A percentile compares a stretch with the other conserved stretches of the same genome.
These are phyloP conservation scores for Phaseolus coccineus DNA, from an alignment of 331 rosid genomes.

Conservation along the genomic window DNA sequence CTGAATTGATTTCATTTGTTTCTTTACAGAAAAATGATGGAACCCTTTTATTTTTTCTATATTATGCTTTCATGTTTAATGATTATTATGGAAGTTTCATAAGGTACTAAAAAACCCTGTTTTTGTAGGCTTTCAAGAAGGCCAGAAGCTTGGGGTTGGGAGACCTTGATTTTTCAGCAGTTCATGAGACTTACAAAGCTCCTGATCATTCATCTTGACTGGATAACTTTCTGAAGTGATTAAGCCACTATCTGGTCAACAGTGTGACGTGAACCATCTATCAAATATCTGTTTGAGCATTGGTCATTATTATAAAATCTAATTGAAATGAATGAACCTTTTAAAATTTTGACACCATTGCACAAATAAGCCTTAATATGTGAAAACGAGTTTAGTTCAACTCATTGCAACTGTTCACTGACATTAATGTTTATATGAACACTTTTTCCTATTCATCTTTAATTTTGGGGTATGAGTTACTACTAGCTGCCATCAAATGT, in stretches of 20 bases:
- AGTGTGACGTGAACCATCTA: constrained; percentile 31
- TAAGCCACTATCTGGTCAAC: constrained; percentile 28
- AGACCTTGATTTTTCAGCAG: constrained; percentile 86
- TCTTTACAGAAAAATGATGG: background rate
- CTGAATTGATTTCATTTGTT: background rate
- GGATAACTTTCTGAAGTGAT: constrained; percentile 24
- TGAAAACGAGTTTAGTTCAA: background rate
- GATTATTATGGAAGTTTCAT: background rate
- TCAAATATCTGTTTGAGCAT: constrained; percentile 30
- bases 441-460: background rate
- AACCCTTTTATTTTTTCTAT: background rate
- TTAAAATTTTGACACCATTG: background rate
- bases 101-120: constrained; percentile 15
- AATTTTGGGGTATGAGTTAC: background rate
- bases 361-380: background rate
- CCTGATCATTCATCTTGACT: constrained; percentile 45
- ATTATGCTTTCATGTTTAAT: constrained; percentile 6
- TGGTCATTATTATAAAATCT: constrained; percentile 11
- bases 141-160: constrained; percentile 86
- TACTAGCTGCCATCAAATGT: background rate
- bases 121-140: constrained; percentile 79
- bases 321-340: constrained; percentile 24
- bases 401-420: background rate
- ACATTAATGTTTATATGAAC: background rate
- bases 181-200: constrained; percentile 64